Evolutionary conservation across 306 rosid species (phyloP).

Genomic region (Macrotyloma uniflorum): DNA sequence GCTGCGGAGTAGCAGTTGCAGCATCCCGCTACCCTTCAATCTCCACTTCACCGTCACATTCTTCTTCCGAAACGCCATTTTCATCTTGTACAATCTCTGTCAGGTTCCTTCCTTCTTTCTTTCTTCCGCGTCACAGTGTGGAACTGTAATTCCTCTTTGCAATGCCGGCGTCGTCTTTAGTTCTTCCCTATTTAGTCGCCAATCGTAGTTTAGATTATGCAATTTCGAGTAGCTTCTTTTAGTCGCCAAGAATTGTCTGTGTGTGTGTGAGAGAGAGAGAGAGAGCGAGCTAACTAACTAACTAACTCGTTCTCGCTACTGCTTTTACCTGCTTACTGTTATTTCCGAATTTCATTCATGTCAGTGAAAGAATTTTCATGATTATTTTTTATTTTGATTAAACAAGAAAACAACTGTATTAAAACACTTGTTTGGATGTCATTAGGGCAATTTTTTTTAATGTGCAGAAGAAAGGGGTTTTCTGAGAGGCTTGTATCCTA

Average conservation of each 20-base stretch:
- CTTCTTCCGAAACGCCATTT: constrained; percentile 17
- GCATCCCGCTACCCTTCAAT: constrained; percentile 6
- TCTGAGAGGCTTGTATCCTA: constrained; percentile 45
- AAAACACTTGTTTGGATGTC: constrained; percentile 9
- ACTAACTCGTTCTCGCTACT: neutral
- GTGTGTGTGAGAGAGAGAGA: neutral
- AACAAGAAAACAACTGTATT: neutral
- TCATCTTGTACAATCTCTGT: constrained; percentile 14
- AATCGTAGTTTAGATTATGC: neutral
- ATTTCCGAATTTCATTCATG: constrained; percentile 8
- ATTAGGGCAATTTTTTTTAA: constrained; percentile 17
- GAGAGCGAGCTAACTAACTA: too few relatives aligned
- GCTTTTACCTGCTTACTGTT: neutral
- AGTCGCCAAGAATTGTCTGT: neutral
- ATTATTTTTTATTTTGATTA: constrained; percentile 1
- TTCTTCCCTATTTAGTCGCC: neutral
- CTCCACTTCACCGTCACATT: constrained; percentile 15
- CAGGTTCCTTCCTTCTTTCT: constrained; percentile 34
- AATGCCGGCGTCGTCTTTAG: constrained; percentile 1
- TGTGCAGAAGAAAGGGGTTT: constrained; percentile 53
- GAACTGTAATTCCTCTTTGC: constrained; percentile 7
- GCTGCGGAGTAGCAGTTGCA: neutral
- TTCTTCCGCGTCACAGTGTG: neutral
- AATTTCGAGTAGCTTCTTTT: constrained; percentile 8
- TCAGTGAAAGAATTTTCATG: neutral